Percentiles rank a stretch among this genome's conserved stretches.
phyloP scores from a whole-genome alignment of 768 basidiomycete species.

The Artomyces pyxidatus region DNA sequence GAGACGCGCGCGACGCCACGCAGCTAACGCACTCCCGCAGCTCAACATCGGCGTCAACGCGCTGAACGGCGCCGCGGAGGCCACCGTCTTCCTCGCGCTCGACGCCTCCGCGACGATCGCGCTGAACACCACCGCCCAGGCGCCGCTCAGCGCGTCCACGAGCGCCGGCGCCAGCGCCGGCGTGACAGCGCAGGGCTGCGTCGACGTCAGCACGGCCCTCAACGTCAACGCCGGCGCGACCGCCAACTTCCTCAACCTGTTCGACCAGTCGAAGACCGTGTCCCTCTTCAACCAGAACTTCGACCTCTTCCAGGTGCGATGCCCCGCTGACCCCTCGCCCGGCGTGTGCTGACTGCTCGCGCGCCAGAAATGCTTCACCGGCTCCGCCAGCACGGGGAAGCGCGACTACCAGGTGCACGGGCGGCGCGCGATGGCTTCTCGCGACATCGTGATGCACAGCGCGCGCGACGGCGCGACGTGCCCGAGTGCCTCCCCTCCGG shows the following conservation, averaged over 20 bases:
- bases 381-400: too few species aligned
- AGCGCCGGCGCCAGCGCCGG: neutral
- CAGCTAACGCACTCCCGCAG: constrained; percentile 20
- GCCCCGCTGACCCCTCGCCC: too few species aligned
- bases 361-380: too few species aligned
- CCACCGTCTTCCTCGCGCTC: constrained; percentile 6
- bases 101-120: constrained; percentile 2
- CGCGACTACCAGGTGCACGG: too few species aligned
- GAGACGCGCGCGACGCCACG: neutral
- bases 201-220: neutral
- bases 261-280: neutral
- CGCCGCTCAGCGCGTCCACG: neutral
- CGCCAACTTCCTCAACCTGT: neutral
- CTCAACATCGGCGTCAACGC: constrained; percentile 6
- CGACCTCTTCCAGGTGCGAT: neutral
- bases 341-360: too few species aligned
- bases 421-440: too few species aligned
- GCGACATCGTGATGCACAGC: too few species aligned
- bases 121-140: neutral
- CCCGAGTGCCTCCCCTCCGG: too few species aligned
- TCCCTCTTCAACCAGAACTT: neutral
- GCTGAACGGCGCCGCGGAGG: neutral
- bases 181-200: constrained; percentile 2
- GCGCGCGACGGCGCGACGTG: too few species aligned
- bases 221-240: neutral